Base-by-base conservation (phyloP, 495 filamentous ascomycete species). In the Cercophora newfieldiana region DNA sequence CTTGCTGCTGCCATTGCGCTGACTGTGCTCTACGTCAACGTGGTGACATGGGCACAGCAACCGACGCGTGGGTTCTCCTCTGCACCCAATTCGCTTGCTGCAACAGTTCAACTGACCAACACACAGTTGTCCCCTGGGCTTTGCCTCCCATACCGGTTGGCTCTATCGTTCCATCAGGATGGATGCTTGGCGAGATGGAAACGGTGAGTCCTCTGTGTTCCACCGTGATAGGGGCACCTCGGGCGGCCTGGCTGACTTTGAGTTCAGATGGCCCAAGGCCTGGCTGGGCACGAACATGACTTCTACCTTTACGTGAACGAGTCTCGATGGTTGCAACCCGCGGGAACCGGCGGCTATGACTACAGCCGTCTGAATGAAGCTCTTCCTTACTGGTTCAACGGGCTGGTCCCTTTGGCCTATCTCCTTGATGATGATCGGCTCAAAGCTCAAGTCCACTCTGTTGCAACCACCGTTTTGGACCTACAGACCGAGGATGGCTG, bases 381-480 rank as follows among this genome's bases (percentile, higher is more conserved):
- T 0, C 78, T 84, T 3, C 87, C 88, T 3, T 90, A 91, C 70
- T 90, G 87, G 88, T 83, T 89, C 66, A 90, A 90, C 70, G 84
- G 84, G 16, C 73, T 89, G 1, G 88, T 90, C 0, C 87, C 88
- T 1, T 74, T 90, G 26, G 86, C 88, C 3, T 90, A 85, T 67
- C 75, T 75, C 0, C 70, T 87, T 18, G 77, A 86, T 58, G 82
- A 90, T 69, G 72, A 74, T 1, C 69, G 85, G 19, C 70, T 89
- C 47, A 85, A 85, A 66, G 72, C 58, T 2, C 86, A 90, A 62
- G 83, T 86, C 8, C 77, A 81, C 21, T 68, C 78, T 22, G 76
- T 80, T 31, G 72, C 82, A 5, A 77, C 82, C 28, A 80, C 81
- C 60, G 77, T 88, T 1, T 75, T 90, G n/a, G 75, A 72, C 28